Percentiles rank a stretch among this genome's conserved stretches.
These are phyloP conservation scores for Hawksworthiomyces lignivorus DNA, from an alignment of 2,329 filamentous ascomycete species.

Conservation along the genomic window DNA sequence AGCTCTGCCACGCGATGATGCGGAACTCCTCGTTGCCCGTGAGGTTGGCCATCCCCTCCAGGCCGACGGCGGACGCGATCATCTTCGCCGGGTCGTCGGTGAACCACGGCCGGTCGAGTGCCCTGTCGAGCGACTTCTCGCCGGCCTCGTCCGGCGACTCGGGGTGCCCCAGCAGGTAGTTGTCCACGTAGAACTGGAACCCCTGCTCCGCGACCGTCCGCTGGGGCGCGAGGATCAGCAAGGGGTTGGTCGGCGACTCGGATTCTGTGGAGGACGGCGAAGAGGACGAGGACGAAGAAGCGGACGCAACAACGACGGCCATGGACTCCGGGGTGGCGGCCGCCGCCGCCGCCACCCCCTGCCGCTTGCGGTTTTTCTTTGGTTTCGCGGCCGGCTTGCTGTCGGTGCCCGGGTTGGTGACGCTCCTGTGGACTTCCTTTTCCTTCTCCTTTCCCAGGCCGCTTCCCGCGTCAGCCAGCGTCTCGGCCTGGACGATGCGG, in stretches of 20 bases:
- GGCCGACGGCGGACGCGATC: constrained; percentile 49
- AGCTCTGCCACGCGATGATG: constrained; percentile 41
- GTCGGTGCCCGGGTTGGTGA: no score
- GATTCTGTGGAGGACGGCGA: no score
- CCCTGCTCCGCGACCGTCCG: constrained; percentile 38
- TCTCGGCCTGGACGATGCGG: neutral
- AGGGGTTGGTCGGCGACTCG: no score
- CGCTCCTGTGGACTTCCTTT: no score
- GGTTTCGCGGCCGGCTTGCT: no score
- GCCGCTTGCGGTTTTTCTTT: neutral
- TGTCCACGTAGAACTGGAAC: constrained; percentile 42
- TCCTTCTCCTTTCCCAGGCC: no score
- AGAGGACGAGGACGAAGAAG: no score
- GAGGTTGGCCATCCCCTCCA: constrained; percentile 50
- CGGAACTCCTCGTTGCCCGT: constrained; percentile 38
- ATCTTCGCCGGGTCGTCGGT: constrained; percentile 34
- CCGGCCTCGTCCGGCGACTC: constrained; percentile 35
- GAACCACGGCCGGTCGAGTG: constrained; percentile 21
- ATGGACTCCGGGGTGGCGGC: no score
- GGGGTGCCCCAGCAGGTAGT: constrained; percentile 43
- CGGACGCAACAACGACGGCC: neutral
- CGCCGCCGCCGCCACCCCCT: neutral
- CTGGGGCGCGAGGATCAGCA: constrained; percentile 29
- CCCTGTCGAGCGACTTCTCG: constrained; percentile 24
- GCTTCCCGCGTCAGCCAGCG: neutral